phyloP scores from a whole-genome alignment of 768 basidiomycete genomes.

The Xerocomellus dryophilus region DNA sequence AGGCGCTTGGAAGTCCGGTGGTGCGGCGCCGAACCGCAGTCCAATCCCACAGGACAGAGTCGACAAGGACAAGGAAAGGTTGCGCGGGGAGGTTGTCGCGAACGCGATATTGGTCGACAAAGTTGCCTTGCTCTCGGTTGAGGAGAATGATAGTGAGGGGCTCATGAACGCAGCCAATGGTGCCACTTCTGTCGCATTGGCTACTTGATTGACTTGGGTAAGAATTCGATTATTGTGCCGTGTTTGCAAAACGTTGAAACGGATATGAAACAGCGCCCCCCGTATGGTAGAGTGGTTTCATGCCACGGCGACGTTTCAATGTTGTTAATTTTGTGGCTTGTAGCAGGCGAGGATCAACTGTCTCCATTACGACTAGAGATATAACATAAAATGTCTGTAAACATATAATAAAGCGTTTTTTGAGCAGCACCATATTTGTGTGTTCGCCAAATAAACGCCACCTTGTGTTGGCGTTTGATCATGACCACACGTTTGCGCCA shows the following conservation, averaged over 20 bases:
- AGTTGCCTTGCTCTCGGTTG: conserved; percentile 36
- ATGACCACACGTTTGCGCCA: conserved; percentile 62
- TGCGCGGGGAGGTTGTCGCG: conserved; percentile 35
- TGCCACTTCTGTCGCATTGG: conserved; percentile 19
- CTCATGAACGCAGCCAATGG: conserved; percentile 15
- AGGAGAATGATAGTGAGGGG: conserved; percentile 20
- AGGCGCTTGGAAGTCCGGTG: conserved; percentile 24
- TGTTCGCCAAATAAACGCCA: conserved; percentile 39
- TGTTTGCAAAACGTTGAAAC: conserved; percentile 1
- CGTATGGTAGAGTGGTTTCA: conserved; percentile 14
- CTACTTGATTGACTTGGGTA: conserved; percentile 28
- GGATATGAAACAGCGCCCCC: conserved; percentile 9
- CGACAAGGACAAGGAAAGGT: conserved; percentile 35
- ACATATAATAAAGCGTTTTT: conserved; percentile 33
- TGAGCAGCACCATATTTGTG: background rate
- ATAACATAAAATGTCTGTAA: conserved; percentile 37
- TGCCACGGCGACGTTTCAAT: conserved; percentile 27
- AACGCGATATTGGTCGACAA: conserved; percentile 38
- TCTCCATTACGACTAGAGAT: conserved; percentile 32
- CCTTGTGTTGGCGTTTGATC: conserved; percentile 42
- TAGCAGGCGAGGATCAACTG: conserved; percentile 22
- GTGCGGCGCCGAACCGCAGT: conserved; percentile 10
- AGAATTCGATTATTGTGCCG: background rate
- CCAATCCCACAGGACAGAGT: conserved; percentile 21
- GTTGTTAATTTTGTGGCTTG: conserved; percentile 28